Base-by-base conservation (phyloP, 2,329 filamentous ascomycete species). In the Xylariaceae sp. region DNA sequence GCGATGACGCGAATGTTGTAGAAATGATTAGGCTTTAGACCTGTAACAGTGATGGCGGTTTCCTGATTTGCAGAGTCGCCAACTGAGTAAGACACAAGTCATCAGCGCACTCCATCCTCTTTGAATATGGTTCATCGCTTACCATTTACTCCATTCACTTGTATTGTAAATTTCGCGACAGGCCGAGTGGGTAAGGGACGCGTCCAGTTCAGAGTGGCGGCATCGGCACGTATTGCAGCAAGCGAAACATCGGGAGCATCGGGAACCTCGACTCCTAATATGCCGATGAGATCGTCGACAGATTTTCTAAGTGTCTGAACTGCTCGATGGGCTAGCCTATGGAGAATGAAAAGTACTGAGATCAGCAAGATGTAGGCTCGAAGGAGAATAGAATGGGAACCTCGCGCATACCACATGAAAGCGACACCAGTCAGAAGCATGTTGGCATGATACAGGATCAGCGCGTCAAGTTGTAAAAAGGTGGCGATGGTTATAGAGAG, bases 1-100 rank as follows among this genome's bases (percentile, higher is more conserved):
- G 92, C 90, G 62, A 96, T 88, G 50, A 97, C 89, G 56, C 92
- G 87, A 26, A 99, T 86, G 61, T 95, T 95, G 73, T 97, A 97
- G 65, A 92, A 95, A 65, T 89, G 88, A 60, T 87, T 85, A 0
- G 94, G 91, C 63, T 87, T 86, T 7, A 99, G 78, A 37, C 92
- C 90, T 30, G 88, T 91, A 51, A 99, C 91, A 43, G 89, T 92
- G 49, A 96, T 91, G n/a, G 90, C 88, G 0, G 87, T 90, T 69
- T 95, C 90, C 61, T 84, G 81, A 63, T 85, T 84, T 59, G 83
- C 85, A 42, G 92, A 89, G 66, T 96, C 89, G 63, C 92, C 94
- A 60, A 96, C 88, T 90, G 67, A 59, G 51, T 47, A 47, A 42
- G 44, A 52, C 6, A 50, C 42, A 40, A 0, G 55, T 65, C 54